Evolutionary conservation across 2,329 filamentous ascomycete genomes (phyloP).

Genomic region (Curvularia spicifera): DNA sequence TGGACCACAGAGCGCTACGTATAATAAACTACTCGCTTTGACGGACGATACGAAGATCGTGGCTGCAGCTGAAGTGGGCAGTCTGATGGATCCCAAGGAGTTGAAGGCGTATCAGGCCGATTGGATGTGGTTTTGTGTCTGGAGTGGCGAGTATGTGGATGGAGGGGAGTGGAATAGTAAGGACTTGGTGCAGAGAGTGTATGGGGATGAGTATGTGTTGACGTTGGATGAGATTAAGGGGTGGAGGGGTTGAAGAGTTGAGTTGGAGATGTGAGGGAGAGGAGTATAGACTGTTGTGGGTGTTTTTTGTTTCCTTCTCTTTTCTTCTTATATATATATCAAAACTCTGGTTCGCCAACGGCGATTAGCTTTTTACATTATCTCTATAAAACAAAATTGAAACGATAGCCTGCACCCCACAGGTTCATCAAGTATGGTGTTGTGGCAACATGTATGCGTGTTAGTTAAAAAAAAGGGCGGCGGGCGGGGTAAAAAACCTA

Average conservation of each 20-base stretch:
- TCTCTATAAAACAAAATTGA: too few relatives aligned
- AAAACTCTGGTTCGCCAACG: too few relatives aligned
- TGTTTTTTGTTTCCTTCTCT: too few relatives aligned
- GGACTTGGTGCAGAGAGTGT: slow-evolving; percentile 50
- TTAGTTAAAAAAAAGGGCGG: too few relatives aligned
- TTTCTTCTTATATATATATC: too few relatives aligned
- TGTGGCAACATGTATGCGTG: too few relatives aligned
- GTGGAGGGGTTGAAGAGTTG: slow-evolving; percentile 15
- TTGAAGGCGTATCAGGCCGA: slow-evolving; percentile 56
- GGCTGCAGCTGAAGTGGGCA: slow-evolving; percentile 57
- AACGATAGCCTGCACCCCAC: too few relatives aligned
- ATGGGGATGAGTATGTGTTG: slow-evolving; percentile 35
- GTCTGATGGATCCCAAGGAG: slow-evolving; percentile 53
- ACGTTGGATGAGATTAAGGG: slow-evolving; percentile 41
- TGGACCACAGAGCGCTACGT: slow-evolving; percentile 55
- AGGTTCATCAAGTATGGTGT: too few relatives aligned
- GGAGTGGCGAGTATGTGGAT: slow-evolving; percentile 55
- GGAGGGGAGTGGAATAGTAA: slow-evolving; percentile 52
- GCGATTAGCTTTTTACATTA: too few relatives aligned
- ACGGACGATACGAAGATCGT: slow-evolving; percentile 57
- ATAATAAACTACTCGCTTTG: slow-evolving; percentile 53
- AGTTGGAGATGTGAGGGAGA: too few relatives aligned
- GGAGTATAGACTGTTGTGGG: too few relatives aligned
- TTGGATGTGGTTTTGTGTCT: slow-evolving; percentile 59
- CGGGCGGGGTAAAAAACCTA: too few relatives aligned